phyloP scores from a whole-genome alignment of 2,329 filamentous ascomycete genomes.

The Penicillium polonicum region DNA sequence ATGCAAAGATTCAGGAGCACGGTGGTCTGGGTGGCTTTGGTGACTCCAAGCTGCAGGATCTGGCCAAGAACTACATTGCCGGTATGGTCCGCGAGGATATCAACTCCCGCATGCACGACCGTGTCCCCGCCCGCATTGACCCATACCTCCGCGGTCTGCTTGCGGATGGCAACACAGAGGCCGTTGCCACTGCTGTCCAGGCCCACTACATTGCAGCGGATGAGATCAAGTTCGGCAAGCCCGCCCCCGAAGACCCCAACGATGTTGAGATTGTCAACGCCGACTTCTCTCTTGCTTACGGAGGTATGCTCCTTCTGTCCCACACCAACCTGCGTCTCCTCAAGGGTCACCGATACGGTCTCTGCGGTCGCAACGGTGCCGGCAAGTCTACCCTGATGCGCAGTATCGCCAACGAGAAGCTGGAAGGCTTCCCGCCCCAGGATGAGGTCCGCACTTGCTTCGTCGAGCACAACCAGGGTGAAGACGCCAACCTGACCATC shows the following conservation, averaged over 20 bases:
- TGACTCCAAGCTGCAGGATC: constrained; percentile 60
- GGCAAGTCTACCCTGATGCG: constrained; percentile 99
- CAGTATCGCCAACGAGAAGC: constrained; percentile 89
- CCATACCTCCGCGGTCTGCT: constrained; percentile 76
- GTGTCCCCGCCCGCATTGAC: constrained; percentile 66
- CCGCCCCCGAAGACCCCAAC: constrained; percentile 83
- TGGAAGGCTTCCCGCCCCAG: constrained; percentile 92
- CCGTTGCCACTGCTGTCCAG: constrained; percentile 72
- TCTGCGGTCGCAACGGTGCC: constrained; percentile 94
- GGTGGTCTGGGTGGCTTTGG: constrained; percentile 64
- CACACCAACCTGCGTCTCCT: constrained; percentile 93
- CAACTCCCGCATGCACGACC: constrained; percentile 74
- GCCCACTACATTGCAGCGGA: constrained; percentile 79
- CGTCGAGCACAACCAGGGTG: constrained; percentile 98
- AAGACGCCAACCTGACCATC: constrained; percentile 95
- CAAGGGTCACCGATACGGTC: constrained; percentile 95
- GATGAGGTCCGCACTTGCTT: constrained; percentile 94
- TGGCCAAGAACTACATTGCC: constrained; percentile 71
- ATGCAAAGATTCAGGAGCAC: constrained; percentile 71
- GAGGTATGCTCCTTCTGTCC: constrained; percentile 92
- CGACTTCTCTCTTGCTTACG: constrained; percentile 94
- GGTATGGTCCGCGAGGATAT: constrained; percentile 85
- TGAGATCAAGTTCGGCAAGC: constrained; percentile 78
- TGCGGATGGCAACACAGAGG: constrained; percentile 60
- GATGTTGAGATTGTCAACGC: constrained; percentile 97